Percentiles rank a stretch among this genome's conserved stretches.
phyloP scores from a whole-genome alignment of 2,329 filamentous ascomycete species.

The Diaporthe longicolla region DNA sequence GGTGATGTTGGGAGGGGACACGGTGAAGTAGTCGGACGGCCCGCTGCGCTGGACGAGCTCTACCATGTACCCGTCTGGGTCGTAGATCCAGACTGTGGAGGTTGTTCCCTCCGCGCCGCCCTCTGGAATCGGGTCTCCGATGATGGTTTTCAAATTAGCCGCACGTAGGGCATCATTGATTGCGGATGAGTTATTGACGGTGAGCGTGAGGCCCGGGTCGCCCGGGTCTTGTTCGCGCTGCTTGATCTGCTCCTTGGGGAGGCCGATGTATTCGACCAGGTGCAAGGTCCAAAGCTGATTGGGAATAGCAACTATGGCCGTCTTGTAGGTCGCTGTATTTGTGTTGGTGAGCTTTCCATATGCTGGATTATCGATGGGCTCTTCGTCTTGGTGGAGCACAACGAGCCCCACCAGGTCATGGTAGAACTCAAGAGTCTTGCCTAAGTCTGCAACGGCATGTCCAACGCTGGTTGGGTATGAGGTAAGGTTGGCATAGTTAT shows the following conservation, averaged over 20 bases:
- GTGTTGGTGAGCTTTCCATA: constrained; percentile 4
- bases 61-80: constrained; percentile 6
- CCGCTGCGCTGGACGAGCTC: constrained; percentile 23
- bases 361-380: neutral
- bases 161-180: constrained; percentile 3
- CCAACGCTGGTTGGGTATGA: constrained; percentile 10
- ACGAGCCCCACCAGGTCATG: neutral
- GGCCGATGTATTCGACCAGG: constrained; percentile 9
- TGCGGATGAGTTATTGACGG: constrained; percentile 1
- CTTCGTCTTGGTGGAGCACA: neutral
- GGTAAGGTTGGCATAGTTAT: neutral
- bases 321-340: neutral
- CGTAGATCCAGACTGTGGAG: neutral
- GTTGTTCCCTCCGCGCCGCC: neutral
- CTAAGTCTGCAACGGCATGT: neutral
- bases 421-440: neutral
- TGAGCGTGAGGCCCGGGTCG: constrained; percentile 12
- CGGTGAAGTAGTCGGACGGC: constrained; percentile 11
- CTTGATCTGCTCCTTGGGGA: neutral
- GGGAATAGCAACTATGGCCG: neutral
- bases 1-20: constrained; percentile 13
- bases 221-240: constrained; percentile 13
- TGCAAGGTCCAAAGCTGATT: constrained; percentile 8
- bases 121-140: neutral
- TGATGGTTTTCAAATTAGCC: neutral